Conservation (phyloP, 2,329 filamentous ascomycete genomes). For the Penicillium fuscoglaucum region DNA sequence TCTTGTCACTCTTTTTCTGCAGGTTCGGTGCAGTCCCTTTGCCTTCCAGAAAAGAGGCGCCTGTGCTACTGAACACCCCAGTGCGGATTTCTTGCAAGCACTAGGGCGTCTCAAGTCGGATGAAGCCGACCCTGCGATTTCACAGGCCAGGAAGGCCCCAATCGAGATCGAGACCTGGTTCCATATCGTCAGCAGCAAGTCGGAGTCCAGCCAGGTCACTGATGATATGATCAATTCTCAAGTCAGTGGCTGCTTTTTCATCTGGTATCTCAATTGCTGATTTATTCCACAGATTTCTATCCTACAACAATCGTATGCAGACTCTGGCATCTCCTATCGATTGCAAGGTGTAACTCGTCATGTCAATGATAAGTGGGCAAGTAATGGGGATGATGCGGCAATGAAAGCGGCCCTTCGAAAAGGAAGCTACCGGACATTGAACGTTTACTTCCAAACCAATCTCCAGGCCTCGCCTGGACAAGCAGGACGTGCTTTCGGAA, state of each 20-base stretch:
- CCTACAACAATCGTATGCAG: constrained; percentile 49
- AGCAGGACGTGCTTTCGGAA: constrained; percentile 27
- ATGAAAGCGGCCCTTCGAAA: constrained; percentile 57
- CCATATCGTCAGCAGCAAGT: constrained; percentile 43
- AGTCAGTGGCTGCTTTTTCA: constrained; percentile 26
- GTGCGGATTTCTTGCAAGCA: constrained; percentile 27
- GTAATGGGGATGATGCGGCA: constrained; percentile 47
- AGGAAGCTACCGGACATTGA: constrained; percentile 56
- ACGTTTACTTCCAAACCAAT: constrained; percentile 62
- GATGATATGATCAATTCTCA: constrained; percentile 39
- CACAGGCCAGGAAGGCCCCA: constrained; percentile 25
- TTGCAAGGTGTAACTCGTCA: constrained; percentile 52
- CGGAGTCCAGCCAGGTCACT: constrained; percentile 29
- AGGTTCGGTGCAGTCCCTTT: constrained; percentile 21
- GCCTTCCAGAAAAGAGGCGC: constrained; percentile 24
- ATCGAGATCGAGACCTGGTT: constrained; percentile 46
- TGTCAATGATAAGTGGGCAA: constrained; percentile 57
- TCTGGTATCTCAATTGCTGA: constrained; percentile 7
- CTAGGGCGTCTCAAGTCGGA: constrained; percentile 27
- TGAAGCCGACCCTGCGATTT: constrained; percentile 12
- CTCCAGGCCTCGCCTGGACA: constrained; percentile 38
- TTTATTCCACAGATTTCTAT: constrained; percentile 31
- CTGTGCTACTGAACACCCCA: constrained; percentile 36
- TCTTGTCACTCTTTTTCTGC: constrained; percentile 20
- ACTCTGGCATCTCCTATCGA: constrained; percentile 51